Conservation (phyloP, 1,284 basidiomycete genomes). For the Ustilago cynodontis region DNA sequence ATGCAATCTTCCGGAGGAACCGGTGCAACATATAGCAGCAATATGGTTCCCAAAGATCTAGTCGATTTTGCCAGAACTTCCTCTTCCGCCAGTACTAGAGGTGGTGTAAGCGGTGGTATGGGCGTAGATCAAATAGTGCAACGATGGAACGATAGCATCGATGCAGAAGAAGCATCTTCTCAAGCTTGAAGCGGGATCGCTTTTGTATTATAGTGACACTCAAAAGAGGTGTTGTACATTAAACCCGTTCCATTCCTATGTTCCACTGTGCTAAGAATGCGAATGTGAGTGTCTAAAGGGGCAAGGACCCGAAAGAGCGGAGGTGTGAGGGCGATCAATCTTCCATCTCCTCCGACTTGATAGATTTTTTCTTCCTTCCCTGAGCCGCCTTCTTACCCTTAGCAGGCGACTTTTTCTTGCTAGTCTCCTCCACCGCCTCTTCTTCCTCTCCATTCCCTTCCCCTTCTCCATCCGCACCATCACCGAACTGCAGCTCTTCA, state of each 20-base stretch:
- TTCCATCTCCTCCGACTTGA: conserved; percentile 24
- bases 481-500: conserved; percentile 1
- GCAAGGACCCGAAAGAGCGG: background rate
- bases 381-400: conserved; percentile 18
- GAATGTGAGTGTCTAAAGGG: background rate
- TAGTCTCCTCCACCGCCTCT: conserved; percentile 1
- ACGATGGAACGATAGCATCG: conserved; percentile 27
- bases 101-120: background rate
- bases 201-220: background rate
- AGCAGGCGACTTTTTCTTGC: conserved; percentile 5
- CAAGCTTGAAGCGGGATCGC: background rate
- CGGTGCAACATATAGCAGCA: conserved; percentile 78
- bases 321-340: conserved; percentile 6
- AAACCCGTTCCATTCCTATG: background rate
- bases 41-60: conserved; percentile 92
- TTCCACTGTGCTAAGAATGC: background rate
- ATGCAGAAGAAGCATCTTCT: conserved; percentile 4
- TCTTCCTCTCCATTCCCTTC: conserved; percentile 9
- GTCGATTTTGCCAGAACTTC: conserved; percentile 77
- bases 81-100: background rate
- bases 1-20: conserved; percentile 17
- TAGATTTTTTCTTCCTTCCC: conserved; percentile 18
- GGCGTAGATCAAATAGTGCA: conserved; percentile 38
- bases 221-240: background rate
- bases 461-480: background rate